These are phyloP conservation scores for Xylariales sp. DNA, from an alignment of 2,329 filamentous ascomycete genomes.

Conservation along the genomic window DNA sequence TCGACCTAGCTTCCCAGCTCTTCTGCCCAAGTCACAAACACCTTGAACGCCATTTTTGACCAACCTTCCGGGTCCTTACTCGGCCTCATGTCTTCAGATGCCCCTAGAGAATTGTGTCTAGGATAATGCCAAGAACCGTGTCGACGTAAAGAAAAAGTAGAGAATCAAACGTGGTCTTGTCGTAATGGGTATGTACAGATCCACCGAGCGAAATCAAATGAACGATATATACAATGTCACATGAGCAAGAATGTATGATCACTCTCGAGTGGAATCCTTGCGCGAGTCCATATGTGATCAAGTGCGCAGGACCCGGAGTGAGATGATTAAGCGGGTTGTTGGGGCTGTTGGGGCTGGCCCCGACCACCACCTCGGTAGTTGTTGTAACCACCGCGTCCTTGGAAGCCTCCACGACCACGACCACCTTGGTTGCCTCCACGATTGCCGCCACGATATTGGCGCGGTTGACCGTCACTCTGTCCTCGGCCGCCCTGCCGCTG, in stretches of 20 bases:
- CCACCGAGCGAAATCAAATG: conserved; percentile 22
- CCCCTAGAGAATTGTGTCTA: conserved; percentile 17
- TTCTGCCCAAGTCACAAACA: conserved; percentile 5
- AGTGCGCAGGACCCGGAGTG: conserved; percentile 4
- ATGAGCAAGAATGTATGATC: conserved; percentile 6
- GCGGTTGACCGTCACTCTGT: conserved; percentile 27
- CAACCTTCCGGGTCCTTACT: conserved; percentile 7
- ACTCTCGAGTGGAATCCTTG: not conserved
- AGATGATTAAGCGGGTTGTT: conserved; percentile 7
- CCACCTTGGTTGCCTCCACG: conserved; percentile 23
- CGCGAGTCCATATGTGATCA: not conserved
- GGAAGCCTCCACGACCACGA: conserved; percentile 26
- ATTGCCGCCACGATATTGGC: conserved; percentile 26
- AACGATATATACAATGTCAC: conserved; percentile 27
- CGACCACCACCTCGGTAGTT: conserved; percentile 29
- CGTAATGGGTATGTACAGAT: conserved; percentile 31
- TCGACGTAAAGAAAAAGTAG: conserved; percentile 14
- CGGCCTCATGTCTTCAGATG: conserved; percentile 24
- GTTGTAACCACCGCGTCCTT: conserved; percentile 27
- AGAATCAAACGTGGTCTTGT: conserved; percentile 21
- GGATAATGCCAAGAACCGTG: conserved; percentile 16
- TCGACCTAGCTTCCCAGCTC: not conserved
- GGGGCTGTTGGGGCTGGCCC: conserved; percentile 28
- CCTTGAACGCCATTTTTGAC: conserved; percentile 10
- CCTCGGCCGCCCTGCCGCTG: conserved; percentile 20